Evolutionary conservation across 2,329 filamentous ascomycete genomes (phyloP).

Genomic region (Penicillium sumatraense): DNA sequence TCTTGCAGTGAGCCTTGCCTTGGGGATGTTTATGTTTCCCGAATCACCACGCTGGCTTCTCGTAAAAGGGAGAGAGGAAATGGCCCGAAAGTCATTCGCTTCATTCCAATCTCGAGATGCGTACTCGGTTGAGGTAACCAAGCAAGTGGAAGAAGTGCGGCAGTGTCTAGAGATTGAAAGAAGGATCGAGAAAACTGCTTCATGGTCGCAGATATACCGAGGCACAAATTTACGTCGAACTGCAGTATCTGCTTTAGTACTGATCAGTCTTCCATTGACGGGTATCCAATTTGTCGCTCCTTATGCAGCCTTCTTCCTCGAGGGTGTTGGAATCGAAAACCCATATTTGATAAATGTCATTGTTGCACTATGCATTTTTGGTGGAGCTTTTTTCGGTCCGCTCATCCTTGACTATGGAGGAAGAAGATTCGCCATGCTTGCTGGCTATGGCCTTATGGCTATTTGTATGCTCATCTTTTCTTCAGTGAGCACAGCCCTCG

Average conservation of each 20-base stretch:
- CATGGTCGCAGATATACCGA: constrained; percentile 25
- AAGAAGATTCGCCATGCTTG: constrained; percentile 22
- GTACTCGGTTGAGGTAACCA: constrained; percentile 18
- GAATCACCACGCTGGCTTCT: constrained; percentile 25
- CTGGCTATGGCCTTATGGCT: constrained; percentile 24
- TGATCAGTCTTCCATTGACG: constrained; percentile 26
- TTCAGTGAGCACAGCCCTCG: constrained; percentile 21
- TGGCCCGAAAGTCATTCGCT: constrained; percentile 16
- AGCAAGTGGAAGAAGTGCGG: constrained; percentile 22
- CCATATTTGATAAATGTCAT: constrained; percentile 25
- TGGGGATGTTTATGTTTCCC: constrained; percentile 18
- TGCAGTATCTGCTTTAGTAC: constrained; percentile 15
- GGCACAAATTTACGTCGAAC: constrained; percentile 21
- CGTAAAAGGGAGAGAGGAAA: constrained; percentile 9
- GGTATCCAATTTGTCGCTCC: constrained; percentile 26
- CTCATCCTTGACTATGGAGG: constrained; percentile 27
- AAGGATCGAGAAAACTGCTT: constrained; percentile 8
- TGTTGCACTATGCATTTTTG: constrained; percentile 19
- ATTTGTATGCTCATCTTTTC: constrained; percentile 28
- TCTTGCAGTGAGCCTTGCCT: constrained; percentile 18
- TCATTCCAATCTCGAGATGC: constrained; percentile 6
- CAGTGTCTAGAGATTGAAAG: constrained; percentile 23
- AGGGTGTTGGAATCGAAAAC: constrained; percentile 24
- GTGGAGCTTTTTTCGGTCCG: constrained; percentile 16
- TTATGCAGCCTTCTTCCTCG: constrained; percentile 20